These are phyloP conservation scores for Styphnolobium japonicum DNA, from an alignment of 306 rosid species.

Conservation along the genomic window DNA sequence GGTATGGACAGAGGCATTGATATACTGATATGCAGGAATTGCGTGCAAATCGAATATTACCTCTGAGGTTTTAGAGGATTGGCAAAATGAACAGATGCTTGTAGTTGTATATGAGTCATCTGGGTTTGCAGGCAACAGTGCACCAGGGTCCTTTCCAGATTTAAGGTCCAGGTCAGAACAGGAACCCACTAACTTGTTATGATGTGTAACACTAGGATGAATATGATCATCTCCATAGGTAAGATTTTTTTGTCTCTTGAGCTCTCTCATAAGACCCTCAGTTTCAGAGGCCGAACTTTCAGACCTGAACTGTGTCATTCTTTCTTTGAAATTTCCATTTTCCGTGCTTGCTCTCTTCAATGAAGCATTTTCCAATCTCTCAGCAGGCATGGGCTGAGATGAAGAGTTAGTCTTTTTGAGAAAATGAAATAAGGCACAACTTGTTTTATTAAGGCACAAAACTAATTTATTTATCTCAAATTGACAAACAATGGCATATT, in stretches of 20 bases:
- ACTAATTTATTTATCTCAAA: background rate
- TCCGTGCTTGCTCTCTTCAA: slow-evolving; percentile 34
- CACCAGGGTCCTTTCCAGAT: slow-evolving; percentile 27
- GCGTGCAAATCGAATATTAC: slow-evolving; percentile 32
- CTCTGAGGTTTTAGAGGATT: slow-evolving; percentile 65
- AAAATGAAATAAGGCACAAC: background rate
- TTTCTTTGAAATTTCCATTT: slow-evolving; percentile 30
- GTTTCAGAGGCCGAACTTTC: slow-evolving; percentile 54
- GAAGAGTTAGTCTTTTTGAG: background rate
- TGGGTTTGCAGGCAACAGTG: background rate
- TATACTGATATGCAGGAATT: background rate
- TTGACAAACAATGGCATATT: background rate
- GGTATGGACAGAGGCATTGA: background rate
- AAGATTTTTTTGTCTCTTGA: slow-evolving; percentile 56
- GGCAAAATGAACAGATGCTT: slow-evolving; percentile 78
- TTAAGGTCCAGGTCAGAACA: slow-evolving; percentile 11
- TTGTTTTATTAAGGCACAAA: too few relatives aligned
- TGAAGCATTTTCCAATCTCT: slow-evolving; percentile 46
- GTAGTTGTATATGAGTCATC: slow-evolving; percentile 20
- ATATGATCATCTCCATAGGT: slow-evolving; percentile 13
- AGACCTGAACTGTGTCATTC: slow-evolving; percentile 37
- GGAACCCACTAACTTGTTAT: slow-evolving; percentile 23
- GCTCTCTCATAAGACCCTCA: slow-evolving; percentile 49
- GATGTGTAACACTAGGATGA: slow-evolving; percentile 22
- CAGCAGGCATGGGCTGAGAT: slow-evolving; percentile 24